A percentile compares a stretch with the other conserved stretches of the same genome.
phyloP scores from a whole-genome alignment of 2,329 filamentous ascomycete species.

The Paecilomyces fulvus region DNA sequence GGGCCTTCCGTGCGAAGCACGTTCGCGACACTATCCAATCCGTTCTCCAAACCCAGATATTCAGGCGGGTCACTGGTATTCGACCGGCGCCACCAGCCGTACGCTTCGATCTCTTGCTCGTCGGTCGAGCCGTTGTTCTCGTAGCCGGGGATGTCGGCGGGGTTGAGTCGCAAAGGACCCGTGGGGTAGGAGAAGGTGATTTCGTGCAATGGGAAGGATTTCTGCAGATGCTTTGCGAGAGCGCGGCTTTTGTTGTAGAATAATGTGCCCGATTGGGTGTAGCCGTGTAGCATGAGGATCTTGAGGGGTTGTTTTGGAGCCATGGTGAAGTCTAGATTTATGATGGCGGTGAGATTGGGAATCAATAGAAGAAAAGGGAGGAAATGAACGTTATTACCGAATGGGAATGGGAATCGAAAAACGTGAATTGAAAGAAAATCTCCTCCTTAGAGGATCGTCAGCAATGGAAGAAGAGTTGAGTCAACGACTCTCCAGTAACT shows the following conservation, averaged over 20 bases:
- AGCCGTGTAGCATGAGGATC: constrained; percentile 77
- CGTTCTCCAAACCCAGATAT: constrained; percentile 63
- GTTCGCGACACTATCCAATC: constrained; percentile 55
- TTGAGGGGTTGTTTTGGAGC: constrained; percentile 36
- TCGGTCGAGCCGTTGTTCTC: constrained; percentile 21
- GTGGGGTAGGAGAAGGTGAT: constrained; percentile 60
- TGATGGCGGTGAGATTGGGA: neutral
- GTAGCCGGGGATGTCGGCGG: constrained; percentile 64
- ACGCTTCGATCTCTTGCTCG: constrained; percentile 56
- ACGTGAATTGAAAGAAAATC: no score
- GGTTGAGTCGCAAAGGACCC: constrained; percentile 54
- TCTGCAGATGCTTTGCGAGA: constrained; percentile 69
- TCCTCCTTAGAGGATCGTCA: no score
- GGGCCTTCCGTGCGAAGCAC: constrained; percentile 56
- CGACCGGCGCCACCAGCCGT: constrained; percentile 72
- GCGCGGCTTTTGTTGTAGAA: constrained; percentile 87
- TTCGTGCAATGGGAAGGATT: constrained; percentile 58
- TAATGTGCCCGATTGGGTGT: constrained; percentile 77
- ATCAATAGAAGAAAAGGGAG: neutral
- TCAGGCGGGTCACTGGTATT: constrained; percentile 51
- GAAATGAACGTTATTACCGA: neutral
- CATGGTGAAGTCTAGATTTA: constrained; percentile 2
- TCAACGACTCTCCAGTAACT: no score
- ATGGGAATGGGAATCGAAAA: neutral
- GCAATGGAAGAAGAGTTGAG: no score